Conservation (phyloP, 805 yeast genomes). For the Candida silvatica region DNA sequence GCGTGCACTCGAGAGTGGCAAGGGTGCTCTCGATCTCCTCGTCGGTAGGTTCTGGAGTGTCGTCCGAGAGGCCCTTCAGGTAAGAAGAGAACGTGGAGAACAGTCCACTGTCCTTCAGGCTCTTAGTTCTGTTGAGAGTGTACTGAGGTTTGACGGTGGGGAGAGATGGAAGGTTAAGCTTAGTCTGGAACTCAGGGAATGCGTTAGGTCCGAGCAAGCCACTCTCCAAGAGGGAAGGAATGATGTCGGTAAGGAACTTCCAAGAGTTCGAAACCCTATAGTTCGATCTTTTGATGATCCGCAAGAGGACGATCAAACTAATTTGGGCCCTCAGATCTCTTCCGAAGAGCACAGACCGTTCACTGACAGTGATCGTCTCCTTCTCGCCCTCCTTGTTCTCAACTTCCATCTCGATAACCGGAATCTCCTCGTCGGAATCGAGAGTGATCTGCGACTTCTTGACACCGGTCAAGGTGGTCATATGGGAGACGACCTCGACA, state of each 20-base stretch:
- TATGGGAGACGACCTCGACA: constrained; percentile 53
- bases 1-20: constrained; percentile 76
- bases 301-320: constrained; percentile 76
- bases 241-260: constrained; percentile 48
- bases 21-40: constrained; percentile 85
- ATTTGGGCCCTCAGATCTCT: constrained; percentile 87
- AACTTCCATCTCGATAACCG: constrained; percentile 36
- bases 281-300: constrained; percentile 56
- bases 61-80: constrained; percentile 79
- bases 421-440: constrained; percentile 31
- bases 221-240: constrained; percentile 62
- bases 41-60: constrained; percentile 84
- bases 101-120: constrained; percentile 67
- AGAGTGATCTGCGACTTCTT: constrained; percentile 20
- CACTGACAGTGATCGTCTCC: constrained; percentile 61
- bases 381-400: constrained; percentile 51
- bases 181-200: constrained; percentile 57
- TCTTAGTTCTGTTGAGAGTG: constrained; percentile 52
- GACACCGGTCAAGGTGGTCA: constrained; percentile 54
- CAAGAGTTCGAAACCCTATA: constrained; percentile 44
- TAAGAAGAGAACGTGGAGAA: constrained; percentile 88
- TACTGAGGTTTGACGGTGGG: constrained; percentile 60
- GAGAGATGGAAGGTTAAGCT: constrained; percentile 41
- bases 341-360: constrained; percentile 77
- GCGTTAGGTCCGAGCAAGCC: constrained; percentile 61